Evolutionary conservation across 2,329 filamentous ascomycete species (phyloP), one percentile per base, ranked within the genome.

Genomic region (Pezicula neosporulosa): DNA sequence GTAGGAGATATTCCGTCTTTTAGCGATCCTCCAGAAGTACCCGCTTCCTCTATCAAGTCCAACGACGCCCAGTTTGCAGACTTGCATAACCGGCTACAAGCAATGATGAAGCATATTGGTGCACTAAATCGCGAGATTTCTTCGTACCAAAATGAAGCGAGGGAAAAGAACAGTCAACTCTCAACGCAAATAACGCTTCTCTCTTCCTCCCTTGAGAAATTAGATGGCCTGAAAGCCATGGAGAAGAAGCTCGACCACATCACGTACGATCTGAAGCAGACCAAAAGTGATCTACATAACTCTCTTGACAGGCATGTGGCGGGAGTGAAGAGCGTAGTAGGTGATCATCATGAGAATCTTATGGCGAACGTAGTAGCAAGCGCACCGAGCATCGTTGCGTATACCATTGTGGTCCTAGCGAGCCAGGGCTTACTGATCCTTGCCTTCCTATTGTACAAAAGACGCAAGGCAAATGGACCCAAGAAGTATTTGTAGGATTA

Each of bases 51-150:
- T 65, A 75, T 61, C 64, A 70, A 56, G 67, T 73, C 62, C 61
- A 69, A 75, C 2, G 71, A 74, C 37, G 70, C 76, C 49, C 90
- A 96, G 68, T 93, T 97, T 66, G 78, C 80, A 33, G 92, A 97
- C 66, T 78, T 97, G 13, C 87, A 96, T 74, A 87, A 87, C 73
- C 87, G 91, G 30, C 74, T 97, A 16, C 90, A 92, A 68, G 77
- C 75, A 60, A 76, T 90, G 52, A 83, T 83, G 68, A 85, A 90
- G 69, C 84, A 87, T 62, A 72, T 90, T 39, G 76, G 77, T 18
- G 78, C 77, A 59, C 74, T 90, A 51, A 83, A 82, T 68, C 77
- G 77, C 39, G 72, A 82, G 50, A 69, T 86, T 38, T 73, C 77
- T 10, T 68, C 74, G 37, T 69, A 81, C 50, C 71, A 77, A 46